Base-by-base conservation (phyloP, 495 filamentous ascomycete species). In the Trichoderma asperelloides region DNA sequence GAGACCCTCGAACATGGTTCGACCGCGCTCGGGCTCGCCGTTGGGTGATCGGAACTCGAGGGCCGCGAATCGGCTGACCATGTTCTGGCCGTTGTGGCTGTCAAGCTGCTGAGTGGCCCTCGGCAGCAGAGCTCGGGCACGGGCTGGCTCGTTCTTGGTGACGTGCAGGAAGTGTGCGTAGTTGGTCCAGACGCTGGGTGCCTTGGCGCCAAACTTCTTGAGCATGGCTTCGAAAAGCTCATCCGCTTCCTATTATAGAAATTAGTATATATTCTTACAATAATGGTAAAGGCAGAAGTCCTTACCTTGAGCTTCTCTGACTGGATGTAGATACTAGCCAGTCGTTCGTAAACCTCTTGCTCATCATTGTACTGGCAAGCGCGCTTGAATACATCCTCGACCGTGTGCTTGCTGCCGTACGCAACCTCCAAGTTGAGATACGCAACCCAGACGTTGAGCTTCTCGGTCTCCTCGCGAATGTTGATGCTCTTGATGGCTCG, bases 341-440 rank as follows among this genome's bases (percentile, higher is more conserved):
- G 80, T 39, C 90, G 88, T 77, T 96, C 90, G 73, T 96, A 89
- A 69, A 98, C 90, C 70, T 95, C 92, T 66, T 92, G 87, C 27
- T 91, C 83, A 71, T 98, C 94, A 71, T 96, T 96, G 79, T 93
- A 93, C 72, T 93, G 90, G 78, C 93, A 97, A 4, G 95, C 95
- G 62, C 91, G 87, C 80, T 90, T 92, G 82, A 98, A 98, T 63
- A 91, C 86, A 39, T 91, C 89, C 40, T 96, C 91, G 2, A 96
- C 77, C n/a, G 85, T 86, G 66, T 95, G 93, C 33, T 93, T 89
- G 68, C 81, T 90, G 65, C 95, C 93, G 71, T 95, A 98, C 3
- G 89, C 87, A 71, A 93, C 92, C 76, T 98, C 95, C 69, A 98
- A 82, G 78, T 98, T 97, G 68, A 98, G 84, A 76, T 94, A 85